Conservation (phyloP, 257 asterid species). For the Petunia secreta region DNA sequence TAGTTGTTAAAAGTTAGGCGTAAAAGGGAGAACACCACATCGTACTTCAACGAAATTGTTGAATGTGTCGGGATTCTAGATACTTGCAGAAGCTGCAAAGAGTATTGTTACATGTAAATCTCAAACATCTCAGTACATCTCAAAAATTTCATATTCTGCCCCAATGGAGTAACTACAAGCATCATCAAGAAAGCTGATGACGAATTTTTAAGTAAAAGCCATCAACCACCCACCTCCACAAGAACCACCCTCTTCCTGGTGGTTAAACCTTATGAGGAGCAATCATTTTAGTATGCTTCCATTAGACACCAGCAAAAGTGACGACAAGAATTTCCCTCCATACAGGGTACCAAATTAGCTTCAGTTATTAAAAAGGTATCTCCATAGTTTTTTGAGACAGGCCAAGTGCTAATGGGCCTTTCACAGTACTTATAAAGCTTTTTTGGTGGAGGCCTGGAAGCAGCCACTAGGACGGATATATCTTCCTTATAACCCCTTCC, state of each 20-base stretch:
- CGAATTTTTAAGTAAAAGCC: background rate
- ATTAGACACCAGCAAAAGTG: background rate
- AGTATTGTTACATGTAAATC: background rate
- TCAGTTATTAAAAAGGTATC: background rate
- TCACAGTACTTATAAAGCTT: background rate
- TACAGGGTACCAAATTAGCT: background rate
- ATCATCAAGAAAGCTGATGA: background rate
- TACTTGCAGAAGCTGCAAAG: background rate
- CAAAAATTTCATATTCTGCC: background rate
- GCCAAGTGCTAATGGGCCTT: slow-evolving; percentile 5
- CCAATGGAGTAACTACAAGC: background rate
- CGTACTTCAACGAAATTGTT: background rate
- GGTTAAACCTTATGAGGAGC: background rate
- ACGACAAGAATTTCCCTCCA: background rate
- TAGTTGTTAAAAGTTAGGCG: background rate
- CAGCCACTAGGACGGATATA: background rate
- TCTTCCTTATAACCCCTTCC: background rate
- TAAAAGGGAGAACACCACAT: background rate
- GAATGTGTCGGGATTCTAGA: background rate
- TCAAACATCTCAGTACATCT: background rate
- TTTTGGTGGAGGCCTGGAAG: slow-evolving; percentile 16
- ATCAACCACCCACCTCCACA: slow-evolving; percentile 11
- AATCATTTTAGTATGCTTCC: slow-evolving; percentile 1
- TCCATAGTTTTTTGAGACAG: background rate
- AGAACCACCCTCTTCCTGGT: background rate